Evolutionary conservation across 768 basidiomycete species (phyloP).

Genomic region (Termitomyces sp.): DNA sequence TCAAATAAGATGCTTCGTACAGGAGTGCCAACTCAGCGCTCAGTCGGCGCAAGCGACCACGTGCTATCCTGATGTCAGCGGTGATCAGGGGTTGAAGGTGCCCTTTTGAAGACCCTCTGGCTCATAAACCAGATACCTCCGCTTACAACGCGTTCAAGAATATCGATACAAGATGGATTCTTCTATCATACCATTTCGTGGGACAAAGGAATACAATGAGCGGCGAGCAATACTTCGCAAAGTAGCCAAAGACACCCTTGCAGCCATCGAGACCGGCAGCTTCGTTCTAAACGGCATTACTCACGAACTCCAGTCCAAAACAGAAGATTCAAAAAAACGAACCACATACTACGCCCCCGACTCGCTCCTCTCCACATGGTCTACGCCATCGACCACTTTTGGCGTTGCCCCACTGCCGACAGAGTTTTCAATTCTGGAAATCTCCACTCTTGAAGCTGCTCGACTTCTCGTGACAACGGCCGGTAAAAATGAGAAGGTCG

Average conservation of each 20-base stretch:
- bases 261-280: conserved; percentile 41
- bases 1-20: no score
- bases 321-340: conserved; percentile 28
- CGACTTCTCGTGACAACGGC: conserved; percentile 30
- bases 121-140: no score
- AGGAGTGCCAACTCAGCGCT: no score
- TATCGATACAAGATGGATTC: neutral
- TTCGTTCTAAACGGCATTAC: conserved; percentile 25
- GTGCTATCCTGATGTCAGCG: no score
- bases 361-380: conserved; percentile 46
- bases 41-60: no score
- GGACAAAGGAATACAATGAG: conserved; percentile 17
- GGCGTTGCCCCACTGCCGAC: conserved; percentile 8
- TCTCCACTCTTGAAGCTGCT: conserved; percentile 62
- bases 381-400: conserved; percentile 39
- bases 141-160: no score
- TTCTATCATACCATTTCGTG: neutral
- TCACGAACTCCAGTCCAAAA: conserved; percentile 23
- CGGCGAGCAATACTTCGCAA: conserved; percentile 26
- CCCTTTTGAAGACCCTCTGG: no score
- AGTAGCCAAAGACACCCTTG: conserved; percentile 51
- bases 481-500: conserved; percentile 33
- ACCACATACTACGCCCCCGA: conserved; percentile 55
- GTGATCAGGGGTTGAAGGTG: no score
- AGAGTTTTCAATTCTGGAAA: conserved; percentile 50